Evolutionary conservation across 768 basidiomycete genomes (phyloP).

Genomic region (Holtermanniella nyarrowii): DNA sequence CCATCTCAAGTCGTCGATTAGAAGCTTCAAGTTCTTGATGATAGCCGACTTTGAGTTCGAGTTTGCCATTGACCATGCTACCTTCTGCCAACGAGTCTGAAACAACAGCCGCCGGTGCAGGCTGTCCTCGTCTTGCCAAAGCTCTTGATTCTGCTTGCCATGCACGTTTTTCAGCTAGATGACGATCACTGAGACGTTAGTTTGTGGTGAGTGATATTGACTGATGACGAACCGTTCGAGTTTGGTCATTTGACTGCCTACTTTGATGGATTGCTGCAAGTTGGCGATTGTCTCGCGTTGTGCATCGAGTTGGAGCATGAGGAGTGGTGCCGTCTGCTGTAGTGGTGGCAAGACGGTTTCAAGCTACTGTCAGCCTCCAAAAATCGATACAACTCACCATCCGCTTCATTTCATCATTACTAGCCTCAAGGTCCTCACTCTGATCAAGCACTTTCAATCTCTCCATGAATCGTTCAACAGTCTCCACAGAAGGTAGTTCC

Average conservation of each 20-base stretch:
- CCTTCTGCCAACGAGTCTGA: slow-evolving; percentile 17
- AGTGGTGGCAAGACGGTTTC: slow-evolving; percentile 13
- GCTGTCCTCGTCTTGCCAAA: slow-evolving; percentile 14
- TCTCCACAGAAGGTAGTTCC: no score
- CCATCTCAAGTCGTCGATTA: slow-evolving; percentile 37
- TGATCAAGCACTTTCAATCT: slow-evolving; percentile 7
- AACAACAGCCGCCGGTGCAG: slow-evolving; percentile 21
- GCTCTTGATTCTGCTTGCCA: slow-evolving; percentile 29
- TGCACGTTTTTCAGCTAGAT: slow-evolving; percentile 21
- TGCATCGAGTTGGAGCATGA: slow-evolving; percentile 20
- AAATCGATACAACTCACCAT: slow-evolving; percentile 11
- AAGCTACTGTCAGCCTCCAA: slow-evolving; percentile 5
- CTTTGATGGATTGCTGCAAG: slow-evolving; percentile 21
- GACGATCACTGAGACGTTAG: slow-evolving; percentile 15
- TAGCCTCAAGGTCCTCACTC: background rate
- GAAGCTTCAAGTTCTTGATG: slow-evolving; percentile 35
- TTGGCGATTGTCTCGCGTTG: slow-evolving; percentile 28
- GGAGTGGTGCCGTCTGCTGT: slow-evolving; percentile 20
- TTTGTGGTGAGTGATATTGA: background rate
- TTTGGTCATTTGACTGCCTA: slow-evolving; percentile 15
- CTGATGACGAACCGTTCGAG: slow-evolving; percentile 24
- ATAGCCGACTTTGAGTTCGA: slow-evolving; percentile 34
- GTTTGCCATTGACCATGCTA: background rate
- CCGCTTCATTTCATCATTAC: background rate
- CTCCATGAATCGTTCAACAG: no score